Evolutionary conservation across 1,284 basidiomycete species (phyloP), one percentile per base, ranked within the genome.

Genomic region (Ganoderma meredithae): DNA sequence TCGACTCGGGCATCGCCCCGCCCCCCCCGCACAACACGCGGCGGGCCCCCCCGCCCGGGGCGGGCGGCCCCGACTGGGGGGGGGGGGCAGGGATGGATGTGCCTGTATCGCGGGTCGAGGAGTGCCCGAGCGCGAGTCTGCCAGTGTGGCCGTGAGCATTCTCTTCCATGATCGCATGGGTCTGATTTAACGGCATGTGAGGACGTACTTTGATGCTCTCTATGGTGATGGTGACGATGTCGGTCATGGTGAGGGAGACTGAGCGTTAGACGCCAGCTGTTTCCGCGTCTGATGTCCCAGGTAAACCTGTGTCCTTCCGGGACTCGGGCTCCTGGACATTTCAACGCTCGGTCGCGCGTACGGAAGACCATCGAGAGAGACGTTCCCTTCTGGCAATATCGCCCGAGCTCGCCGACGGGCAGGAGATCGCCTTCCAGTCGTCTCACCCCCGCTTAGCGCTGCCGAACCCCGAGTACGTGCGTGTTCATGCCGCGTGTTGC

Each of bases 381-480:
- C n/a, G n/a, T n/a, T n/a, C n/a, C n/a, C 5, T 17, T 5, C 4
- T 3, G 27, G 12, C 7, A 2, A 33, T n/a, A 39, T 31, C 31
- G 53, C n/a, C 36, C 17, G 19, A 4, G 17, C 17, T 58, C 55
- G 4, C 31, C 31, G 13, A 9, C 13, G 55, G 55, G 19, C 55
- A 58, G 33, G 33, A n/a, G 55, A 39, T 58, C 27, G 22, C 55
- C 33, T 58, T 58, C 55, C 31, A 58, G 10, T 58, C 55, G 8
- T 3, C 55, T 4, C 19, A 58, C 33, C 19, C 55, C 7, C 9
- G n/a, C 31, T 22, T 58, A 27, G 2, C 33, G 17, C 33, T 58
- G 55, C 55, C 55, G 3, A 19, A 58, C n/a, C 55, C 13, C 55
- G 55, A 58, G 12, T 39, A 36, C 55, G 2, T 58, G 55, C 33